Evolutionary conservation across 2,329 filamentous ascomycete species (phyloP).

Genomic region (Ceratocystis harringtonii): DNA sequence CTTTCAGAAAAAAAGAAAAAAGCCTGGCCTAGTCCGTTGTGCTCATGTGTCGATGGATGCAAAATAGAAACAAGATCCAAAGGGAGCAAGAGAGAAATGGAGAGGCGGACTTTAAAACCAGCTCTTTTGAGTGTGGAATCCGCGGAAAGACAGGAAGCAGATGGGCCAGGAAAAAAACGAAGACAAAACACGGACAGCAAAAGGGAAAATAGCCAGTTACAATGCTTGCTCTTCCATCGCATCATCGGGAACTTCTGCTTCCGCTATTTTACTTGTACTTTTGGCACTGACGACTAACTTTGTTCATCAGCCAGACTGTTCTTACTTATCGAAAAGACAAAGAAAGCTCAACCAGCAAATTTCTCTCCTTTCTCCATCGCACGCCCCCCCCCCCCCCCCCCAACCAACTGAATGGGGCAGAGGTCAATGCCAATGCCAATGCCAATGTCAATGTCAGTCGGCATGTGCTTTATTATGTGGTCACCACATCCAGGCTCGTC

Average conservation of each 20-base stretch:
- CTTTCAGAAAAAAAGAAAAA: neutral
- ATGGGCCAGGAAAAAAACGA: neutral
- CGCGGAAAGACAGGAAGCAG: too few relatives aligned
- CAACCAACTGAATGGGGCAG: neutral
- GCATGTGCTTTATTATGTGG: neutral
- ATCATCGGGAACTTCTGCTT: neutral
- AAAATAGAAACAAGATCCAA: neutral
- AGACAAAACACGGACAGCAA: neutral
- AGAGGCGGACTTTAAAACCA: neutral
- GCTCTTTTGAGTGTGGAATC: neutral
- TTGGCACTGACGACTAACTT: neutral
- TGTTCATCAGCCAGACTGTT: too few relatives aligned
- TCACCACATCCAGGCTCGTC: neutral
- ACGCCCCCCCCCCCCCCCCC: neutral
- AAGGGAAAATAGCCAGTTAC: neutral
- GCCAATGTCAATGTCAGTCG: neutral
- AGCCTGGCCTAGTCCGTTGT: neutral
- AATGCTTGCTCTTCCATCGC: neutral
- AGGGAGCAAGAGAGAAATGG: neutral
- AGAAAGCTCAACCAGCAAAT: neutral
- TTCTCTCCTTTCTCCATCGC: neutral
- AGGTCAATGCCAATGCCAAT: neutral
- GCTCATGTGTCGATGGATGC: neutral
- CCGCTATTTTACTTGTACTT: too few relatives aligned
- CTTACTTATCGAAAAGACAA: too few relatives aligned